Evolutionary conservation across 768 basidiomycete species (phyloP).

Genomic region (Boletus coccyginus): DNA sequence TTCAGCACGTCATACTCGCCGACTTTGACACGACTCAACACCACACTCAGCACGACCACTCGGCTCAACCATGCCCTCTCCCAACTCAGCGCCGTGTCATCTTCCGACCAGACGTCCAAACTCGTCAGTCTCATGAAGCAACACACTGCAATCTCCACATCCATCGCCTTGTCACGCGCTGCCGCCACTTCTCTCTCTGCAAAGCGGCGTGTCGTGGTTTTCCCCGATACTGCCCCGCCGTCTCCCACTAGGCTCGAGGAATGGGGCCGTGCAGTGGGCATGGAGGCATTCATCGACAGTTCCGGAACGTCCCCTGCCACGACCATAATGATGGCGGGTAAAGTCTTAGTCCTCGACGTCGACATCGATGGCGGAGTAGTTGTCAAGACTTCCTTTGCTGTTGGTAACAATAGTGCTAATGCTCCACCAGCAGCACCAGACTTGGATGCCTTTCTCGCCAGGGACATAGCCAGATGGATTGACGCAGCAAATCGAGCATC

Average conservation of each 20-base stretch:
- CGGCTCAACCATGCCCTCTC: slow-evolving; percentile 54
- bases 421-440: slow-evolving; percentile 41
- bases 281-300: slow-evolving; percentile 73
- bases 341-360: slow-evolving; percentile 77
- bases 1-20: slow-evolving; percentile 21
- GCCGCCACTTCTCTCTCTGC: slow-evolving; percentile 21
- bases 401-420: slow-evolving; percentile 43
- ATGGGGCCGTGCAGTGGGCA: slow-evolving; percentile 63
- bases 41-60: slow-evolving; percentile 49
- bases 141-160: slow-evolving; percentile 43
- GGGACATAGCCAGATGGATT: slow-evolving; percentile 55
- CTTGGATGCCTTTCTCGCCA: slow-evolving; percentile 61
- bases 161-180: slow-evolving; percentile 26
- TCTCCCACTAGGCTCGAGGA: slow-evolving; percentile 44
- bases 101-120: slow-evolving; percentile 59
- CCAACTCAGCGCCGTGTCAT: slow-evolving; percentile 41
- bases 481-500: slow-evolving; percentile 38
- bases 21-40: slow-evolving; percentile 40
- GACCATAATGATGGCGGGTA: slow-evolving; percentile 68
- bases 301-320: slow-evolving; percentile 40
- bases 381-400: slow-evolving; percentile 75
- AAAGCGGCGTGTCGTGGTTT: slow-evolving; percentile 17
- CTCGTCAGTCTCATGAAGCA: slow-evolving; percentile 68
- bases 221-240: slow-evolving; percentile 29
- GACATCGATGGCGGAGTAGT: slow-evolving; percentile 50